Evolutionary conservation across 495 filamentous ascomycete genomes (phyloP).

Genomic region (Penicillium silybi): DNA sequence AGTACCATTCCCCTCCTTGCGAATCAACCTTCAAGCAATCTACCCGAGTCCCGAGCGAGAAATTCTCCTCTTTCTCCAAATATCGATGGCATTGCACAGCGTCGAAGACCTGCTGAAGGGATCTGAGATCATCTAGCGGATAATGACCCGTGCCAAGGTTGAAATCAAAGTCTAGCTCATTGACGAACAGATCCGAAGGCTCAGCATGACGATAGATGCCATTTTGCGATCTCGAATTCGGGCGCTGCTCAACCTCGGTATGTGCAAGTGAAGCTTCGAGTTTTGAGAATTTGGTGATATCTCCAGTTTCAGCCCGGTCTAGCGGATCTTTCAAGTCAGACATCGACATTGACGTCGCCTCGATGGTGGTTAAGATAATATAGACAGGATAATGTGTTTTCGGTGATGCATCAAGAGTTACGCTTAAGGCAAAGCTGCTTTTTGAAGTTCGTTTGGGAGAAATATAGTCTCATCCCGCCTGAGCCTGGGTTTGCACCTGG

Average conservation of each 20-base stretch:
- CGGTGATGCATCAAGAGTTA: too few relatives aligned
- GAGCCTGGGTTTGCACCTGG: neutral
- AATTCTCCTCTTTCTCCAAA: conserved; percentile 4
- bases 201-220: conserved; percentile 9
- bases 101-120: conserved; percentile 14
- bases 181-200: conserved; percentile 1
- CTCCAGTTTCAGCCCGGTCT: conserved; percentile 8
- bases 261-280: conserved; percentile 7
- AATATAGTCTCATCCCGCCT: neutral
- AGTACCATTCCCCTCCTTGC: neutral
- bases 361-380: too few relatives aligned
- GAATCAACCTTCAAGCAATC: conserved; percentile 3
- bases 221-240: conserved; percentile 8
- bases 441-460: neutral
- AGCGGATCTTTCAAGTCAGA: conserved; percentile 2
- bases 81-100: conserved; percentile 8
- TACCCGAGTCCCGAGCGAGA: conserved; percentile 1
- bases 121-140: conserved; percentile 5
- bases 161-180: conserved; percentile 11
- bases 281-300: conserved; percentile 4
- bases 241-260: conserved; percentile 6
- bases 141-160: conserved; percentile 1
- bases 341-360: neutral
- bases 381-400: too few relatives aligned
- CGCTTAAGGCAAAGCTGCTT: neutral